Evolutionary conservation across 75 land plant species (phyloP).

Genomic region (Isoetes taiwanensis): DNA sequence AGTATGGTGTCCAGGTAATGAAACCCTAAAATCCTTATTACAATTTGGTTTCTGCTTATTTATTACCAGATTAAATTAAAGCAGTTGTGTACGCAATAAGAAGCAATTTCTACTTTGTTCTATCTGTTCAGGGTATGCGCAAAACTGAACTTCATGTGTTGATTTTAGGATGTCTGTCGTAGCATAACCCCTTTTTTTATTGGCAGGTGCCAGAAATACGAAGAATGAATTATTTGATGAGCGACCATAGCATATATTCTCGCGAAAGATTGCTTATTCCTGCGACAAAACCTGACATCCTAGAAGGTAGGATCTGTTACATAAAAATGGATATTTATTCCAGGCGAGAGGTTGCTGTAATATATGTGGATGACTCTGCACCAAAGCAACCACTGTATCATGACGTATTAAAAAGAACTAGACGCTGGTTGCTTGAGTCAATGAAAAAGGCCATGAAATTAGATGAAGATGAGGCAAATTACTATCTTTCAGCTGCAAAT

Average conservation of each 20-base stretch:
- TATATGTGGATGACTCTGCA: constrained; percentile 57
- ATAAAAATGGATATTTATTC: constrained; percentile 65
- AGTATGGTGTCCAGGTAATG: too few species aligned
- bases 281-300: constrained; percentile 42
- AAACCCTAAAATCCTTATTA: too few species aligned
- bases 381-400: constrained; percentile 8
- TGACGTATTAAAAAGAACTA: constrained; percentile 11
- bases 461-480: constrained; percentile 77
- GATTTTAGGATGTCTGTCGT: too few species aligned
- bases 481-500: constrained; percentile 63
- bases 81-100: too few species aligned
- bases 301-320: constrained; percentile 49
- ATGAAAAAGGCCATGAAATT: constrained; percentile 67
- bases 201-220: constrained; percentile 73
- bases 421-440: constrained; percentile 44
- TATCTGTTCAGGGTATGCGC: too few species aligned
- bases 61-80: too few species aligned
- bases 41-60: too few species aligned
- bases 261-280: constrained; percentile 79
- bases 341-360: constrained; percentile 72
- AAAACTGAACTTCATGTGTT: too few species aligned
- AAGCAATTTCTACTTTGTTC: too few species aligned
- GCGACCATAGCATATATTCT: constrained; percentile 90
- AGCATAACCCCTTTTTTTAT: too few species aligned
- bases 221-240: constrained; percentile 90